Evolutionary conservation across 2,329 filamentous ascomycete genomes (phyloP).

Genomic region (Diatrype stigma): DNA sequence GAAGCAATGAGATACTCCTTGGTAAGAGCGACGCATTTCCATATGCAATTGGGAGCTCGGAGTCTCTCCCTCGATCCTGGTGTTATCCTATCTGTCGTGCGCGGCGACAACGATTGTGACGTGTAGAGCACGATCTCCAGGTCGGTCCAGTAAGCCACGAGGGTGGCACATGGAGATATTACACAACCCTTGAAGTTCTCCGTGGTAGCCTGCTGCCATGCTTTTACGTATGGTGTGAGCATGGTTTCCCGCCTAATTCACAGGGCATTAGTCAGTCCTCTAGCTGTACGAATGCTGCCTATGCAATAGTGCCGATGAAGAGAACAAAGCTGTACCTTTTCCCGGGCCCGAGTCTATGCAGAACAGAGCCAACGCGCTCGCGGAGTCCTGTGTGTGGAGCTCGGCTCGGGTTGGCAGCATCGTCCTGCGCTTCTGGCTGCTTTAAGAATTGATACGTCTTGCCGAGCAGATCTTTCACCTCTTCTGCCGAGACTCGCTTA

Average conservation of each 20-base stretch:
- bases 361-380: background rate
- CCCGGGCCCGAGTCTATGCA: background rate
- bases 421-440: background rate
- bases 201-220: conserved; percentile 10
- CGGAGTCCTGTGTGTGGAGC: background rate
- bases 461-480: conserved; percentile 16
- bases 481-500: conserved; percentile 13
- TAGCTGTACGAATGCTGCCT: background rate
- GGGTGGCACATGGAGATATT: conserved; percentile 22
- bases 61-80: conserved; percentile 9
- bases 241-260: background rate
- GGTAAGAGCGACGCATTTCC: conserved; percentile 16
- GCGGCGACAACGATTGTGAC: conserved; percentile 13
- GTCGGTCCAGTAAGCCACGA: conserved; percentile 27
- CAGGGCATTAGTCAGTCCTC: background rate
- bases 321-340: no score
- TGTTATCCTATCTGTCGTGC: conserved; percentile 1
- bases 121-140: conserved; percentile 23
- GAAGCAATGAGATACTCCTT: conserved; percentile 19
- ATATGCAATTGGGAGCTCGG: conserved; percentile 12
- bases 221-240: conserved; percentile 12
- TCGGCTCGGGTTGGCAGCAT: background rate
- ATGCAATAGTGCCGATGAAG: background rate
- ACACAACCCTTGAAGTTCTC: conserved; percentile 23
- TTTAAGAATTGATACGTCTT: conserved; percentile 6